Percentiles rank a stretch among this genome's conserved stretches.
Conservation (phyloP, 176 grass and related monocot genomes). For the Luzula sylvatica region DNA sequence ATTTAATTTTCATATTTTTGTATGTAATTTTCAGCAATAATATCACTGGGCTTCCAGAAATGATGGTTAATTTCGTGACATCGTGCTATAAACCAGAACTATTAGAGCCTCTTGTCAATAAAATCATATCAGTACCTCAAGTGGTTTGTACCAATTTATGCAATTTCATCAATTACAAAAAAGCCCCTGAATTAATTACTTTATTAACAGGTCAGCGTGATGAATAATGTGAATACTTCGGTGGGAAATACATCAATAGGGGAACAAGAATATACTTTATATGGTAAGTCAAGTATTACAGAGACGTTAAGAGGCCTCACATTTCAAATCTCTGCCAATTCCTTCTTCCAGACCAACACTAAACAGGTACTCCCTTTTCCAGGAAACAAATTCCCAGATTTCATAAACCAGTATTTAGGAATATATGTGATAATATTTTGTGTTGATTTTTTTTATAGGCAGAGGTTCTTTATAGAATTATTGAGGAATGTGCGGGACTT, state of each 20-base stretch:
- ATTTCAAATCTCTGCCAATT: constrained; percentile 97
- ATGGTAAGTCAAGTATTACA: constrained; percentile 72
- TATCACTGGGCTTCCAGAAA: constrained; percentile 58
- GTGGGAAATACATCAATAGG: constrained; percentile 80
- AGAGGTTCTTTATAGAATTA: constrained; percentile 84
- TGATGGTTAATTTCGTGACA: constrained; percentile 98
- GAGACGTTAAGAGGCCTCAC: constrained; percentile 90
- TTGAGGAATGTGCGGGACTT: constrained; percentile 71
- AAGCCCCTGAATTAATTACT: constrained; percentile 15
- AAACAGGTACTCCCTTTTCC: constrained; percentile 45
- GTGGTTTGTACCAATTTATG: constrained; percentile 46
- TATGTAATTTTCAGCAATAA: constrained; percentile 35
- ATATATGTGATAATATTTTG: neutral
- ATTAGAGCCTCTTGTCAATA: constrained; percentile 52
- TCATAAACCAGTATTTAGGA: constrained; percentile 1
- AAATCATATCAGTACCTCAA: constrained; percentile 69
- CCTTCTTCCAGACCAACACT: constrained; percentile 97
- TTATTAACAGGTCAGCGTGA: constrained; percentile 46
- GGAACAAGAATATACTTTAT: constrained; percentile 82
- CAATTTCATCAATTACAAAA: constrained; percentile 10
- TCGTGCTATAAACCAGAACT: constrained; percentile 69
- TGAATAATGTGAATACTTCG: constrained; percentile 95
- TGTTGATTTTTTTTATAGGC: constrained; percentile 53
- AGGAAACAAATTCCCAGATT: neutral
- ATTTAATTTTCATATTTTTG: constrained; percentile 14